Evolutionary conservation across 352 stramenopile species (phyloP), one percentile per base, ranked within the genome.

Genomic region (Phytophthora chlamydospora): DNA sequence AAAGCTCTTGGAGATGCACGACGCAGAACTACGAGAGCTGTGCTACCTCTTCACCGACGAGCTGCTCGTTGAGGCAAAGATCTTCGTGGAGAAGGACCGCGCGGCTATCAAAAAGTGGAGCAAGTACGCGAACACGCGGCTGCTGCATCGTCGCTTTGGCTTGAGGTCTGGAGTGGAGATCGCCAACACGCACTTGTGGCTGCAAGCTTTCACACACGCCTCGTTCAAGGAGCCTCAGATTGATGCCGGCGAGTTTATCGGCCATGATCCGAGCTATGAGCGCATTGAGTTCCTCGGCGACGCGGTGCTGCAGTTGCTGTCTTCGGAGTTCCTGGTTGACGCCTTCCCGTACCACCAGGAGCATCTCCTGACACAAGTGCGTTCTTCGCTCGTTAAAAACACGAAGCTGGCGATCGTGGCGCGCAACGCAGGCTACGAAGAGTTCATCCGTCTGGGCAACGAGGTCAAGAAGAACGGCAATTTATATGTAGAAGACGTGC

Each of bases 241-340:
- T 27, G 69, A 84, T 10, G 76, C 75, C 0, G 81, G 80, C 40
- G 84, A 89, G 43, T 93, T 90, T 40, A 56, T 94, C 8, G 73
- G 77, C 29, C 62, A 84, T 3, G 85, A 94, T 16, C 66, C 83
- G 34, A 92, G 68, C 45, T 94, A 94, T 58, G 85, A 94, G 49
- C 83, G 87, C 9, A 88, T 96, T 19, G 87, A 94, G 67, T 96
- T 94, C 58, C 70, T 96, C 11, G 88, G 88, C 7, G 88, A 96
- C 19, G 76, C 88, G 6, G 83, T 96, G 53, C 63, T 96, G 11
- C 83, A 96, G 55, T 46, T 95, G 14, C 65, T 96, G 14, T 90
- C 84, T 19, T 93, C 84, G 0, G 79, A 78, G 31, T 93, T 91
- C 38, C 79, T 96, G 9, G 78, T 93, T 12, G 80, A 93, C 44